A percentile compares a stretch with the other conserved stretches of the same genome.
phyloP scores from a whole-genome alignment of 257 asterid genomes.

The Mentha longifolia region DNA sequence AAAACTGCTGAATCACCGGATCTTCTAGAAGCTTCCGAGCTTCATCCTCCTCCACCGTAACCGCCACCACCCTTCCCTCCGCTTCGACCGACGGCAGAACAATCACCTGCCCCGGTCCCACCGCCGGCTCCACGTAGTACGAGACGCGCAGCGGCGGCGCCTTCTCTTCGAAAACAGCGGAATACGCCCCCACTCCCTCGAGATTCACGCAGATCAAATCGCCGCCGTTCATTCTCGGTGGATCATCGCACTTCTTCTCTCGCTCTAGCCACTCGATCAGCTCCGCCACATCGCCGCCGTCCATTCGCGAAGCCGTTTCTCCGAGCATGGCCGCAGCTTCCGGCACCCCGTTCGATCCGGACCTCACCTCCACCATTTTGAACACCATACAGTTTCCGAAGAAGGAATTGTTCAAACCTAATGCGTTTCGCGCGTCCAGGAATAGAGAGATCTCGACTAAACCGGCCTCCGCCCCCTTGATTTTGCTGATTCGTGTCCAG shows the following conservation, averaged over 20 bases:
- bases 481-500: slow-evolving; percentile 53
- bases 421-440: slow-evolving; percentile 44
- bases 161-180: slow-evolving; percentile 46
- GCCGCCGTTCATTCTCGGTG: slow-evolving; percentile 39
- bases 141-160: slow-evolving; percentile 44
- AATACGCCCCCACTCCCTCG: slow-evolving; percentile 43
- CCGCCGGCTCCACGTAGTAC: slow-evolving; percentile 45
- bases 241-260: slow-evolving; percentile 29
- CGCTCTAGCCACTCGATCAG: slow-evolving; percentile 58
- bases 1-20: slow-evolving; percentile 37
- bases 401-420: slow-evolving; percentile 49
- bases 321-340: slow-evolving; percentile 47
- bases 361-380: slow-evolving; percentile 31
- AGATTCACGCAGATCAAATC: slow-evolving; percentile 46
- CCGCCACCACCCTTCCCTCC: slow-evolving; percentile 47
- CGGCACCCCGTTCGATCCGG: neutral
- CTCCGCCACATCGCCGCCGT: slow-evolving; percentile 41
- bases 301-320: slow-evolving; percentile 36
- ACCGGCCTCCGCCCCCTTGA: slow-evolving; percentile 36
- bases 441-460: slow-evolving; percentile 44
- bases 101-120: slow-evolving; percentile 40
- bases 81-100: slow-evolving; percentile 38
- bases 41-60: slow-evolving; percentile 59
- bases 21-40: slow-evolving; percentile 54
- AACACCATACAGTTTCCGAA: slow-evolving; percentile 61